These are phyloP conservation scores for Trametes sp. DNA, from an alignment of 1,284 basidiomycete species.

Conservation along the genomic window DNA sequence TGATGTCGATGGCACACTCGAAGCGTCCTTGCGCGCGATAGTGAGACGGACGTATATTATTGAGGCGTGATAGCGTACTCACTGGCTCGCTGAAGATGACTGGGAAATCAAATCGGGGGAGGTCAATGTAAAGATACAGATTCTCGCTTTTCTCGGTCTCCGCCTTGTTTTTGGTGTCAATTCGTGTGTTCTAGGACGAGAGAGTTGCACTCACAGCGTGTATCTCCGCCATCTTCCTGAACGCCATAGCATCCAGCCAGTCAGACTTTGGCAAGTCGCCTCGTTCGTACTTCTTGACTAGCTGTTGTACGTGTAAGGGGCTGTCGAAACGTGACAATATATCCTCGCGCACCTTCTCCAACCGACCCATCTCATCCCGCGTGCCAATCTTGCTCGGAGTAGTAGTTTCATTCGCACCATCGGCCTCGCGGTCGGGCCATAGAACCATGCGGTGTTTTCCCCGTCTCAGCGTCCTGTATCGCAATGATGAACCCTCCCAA, in stretches of 20 bases:
- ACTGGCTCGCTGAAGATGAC: conserved; percentile 95
- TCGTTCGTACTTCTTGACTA: conserved; percentile 96
- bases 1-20: conserved; percentile 48
- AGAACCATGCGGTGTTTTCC: conserved; percentile 91
- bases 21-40: conserved; percentile 41
- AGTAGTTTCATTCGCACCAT: conserved; percentile 80
- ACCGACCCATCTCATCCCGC: conserved; percentile 91
- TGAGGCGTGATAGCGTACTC: conserved; percentile 32
- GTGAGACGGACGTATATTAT: not conserved
- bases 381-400: conserved; percentile 87
- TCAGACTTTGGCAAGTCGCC: conserved; percentile 94
- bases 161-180: conserved; percentile 53
- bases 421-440: conserved; percentile 86
- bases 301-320: conserved; percentile 49
- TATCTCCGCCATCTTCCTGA: conserved; percentile 92
- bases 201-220: conserved; percentile 70
- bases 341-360: conserved; percentile 79
- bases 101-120: conserved; percentile 98
- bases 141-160: conserved; percentile 91
- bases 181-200: not conserved
- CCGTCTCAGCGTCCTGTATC: conserved; percentile 80
- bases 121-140: conserved; percentile 92
- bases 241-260: conserved; percentile 95
- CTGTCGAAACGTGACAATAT: no score
- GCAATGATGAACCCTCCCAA: not conserved